A percentile compares a stretch with the other conserved stretches of the same genome.
Conservation (phyloP, 805 yeast species). For the Lipomyces japonicus region DNA sequence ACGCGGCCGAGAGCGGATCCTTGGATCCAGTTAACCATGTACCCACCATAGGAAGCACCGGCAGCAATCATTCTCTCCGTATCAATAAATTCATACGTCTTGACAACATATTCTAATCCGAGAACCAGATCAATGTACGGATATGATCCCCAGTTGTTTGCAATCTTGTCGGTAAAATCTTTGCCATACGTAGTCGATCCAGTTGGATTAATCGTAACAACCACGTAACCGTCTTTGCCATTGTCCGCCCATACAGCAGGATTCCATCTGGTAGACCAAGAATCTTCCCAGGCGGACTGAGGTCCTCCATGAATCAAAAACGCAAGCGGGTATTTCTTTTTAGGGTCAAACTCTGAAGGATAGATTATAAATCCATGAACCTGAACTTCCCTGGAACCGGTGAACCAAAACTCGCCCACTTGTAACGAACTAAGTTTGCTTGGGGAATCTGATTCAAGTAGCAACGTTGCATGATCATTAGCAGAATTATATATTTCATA, state of each 20-base stretch:
- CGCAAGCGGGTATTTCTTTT: conserved; percentile 31
- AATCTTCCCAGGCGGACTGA: conserved; percentile 31
- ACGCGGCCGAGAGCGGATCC: conserved; percentile 31
- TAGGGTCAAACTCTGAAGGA: conserved; percentile 26
- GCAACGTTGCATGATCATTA: conserved; percentile 4
- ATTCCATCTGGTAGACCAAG: conserved; percentile 34
- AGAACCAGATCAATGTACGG: conserved; percentile 33
- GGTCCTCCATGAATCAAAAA: conserved; percentile 35
- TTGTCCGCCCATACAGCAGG: conserved; percentile 33
- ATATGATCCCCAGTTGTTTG: conserved; percentile 32
- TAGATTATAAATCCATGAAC: conserved; percentile 31
- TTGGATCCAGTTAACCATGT: conserved; percentile 34
- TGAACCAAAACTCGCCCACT: conserved; percentile 31
- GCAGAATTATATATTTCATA: conserved; percentile 14
- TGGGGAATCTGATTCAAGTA: conserved; percentile 16
- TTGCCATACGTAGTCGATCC: conserved; percentile 35
- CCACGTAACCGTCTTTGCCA: conserved; percentile 29
- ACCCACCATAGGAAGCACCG: conserved; percentile 35
- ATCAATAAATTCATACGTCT: conserved; percentile 27
- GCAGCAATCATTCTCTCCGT: conserved; percentile 30
- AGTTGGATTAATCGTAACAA: conserved; percentile 32
- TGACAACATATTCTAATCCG: conserved; percentile 27
- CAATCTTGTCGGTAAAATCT: conserved; percentile 30
- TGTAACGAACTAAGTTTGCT: conserved; percentile 8
- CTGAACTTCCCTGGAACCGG: conserved; percentile 26